A percentile compares a stretch with the other conserved stretches of the same genome.
These are phyloP conservation scores for Pseudonectria buxi DNA, from an alignment of 2,329 filamentous ascomycete genomes.

Conservation along the genomic window DNA sequence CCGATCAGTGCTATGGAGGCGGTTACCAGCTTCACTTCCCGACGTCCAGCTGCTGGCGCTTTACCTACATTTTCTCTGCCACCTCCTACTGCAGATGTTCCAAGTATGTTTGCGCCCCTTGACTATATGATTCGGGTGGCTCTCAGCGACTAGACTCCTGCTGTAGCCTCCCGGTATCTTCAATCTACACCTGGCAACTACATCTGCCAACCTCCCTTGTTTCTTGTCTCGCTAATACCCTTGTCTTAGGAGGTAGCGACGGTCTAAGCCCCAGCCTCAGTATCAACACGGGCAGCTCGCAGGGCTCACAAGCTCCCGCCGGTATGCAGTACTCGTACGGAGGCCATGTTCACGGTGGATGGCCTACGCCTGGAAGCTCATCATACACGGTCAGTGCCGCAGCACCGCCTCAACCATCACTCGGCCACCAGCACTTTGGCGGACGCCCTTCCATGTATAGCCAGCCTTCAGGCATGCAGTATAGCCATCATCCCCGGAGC, in stretches of 20 bases:
- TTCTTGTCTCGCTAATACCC: conserved; percentile 17
- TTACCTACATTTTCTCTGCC: conserved; percentile 31
- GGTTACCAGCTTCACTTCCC: conserved; percentile 26
- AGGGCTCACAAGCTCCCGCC: conserved; percentile 49
- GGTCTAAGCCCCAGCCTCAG: conserved; percentile 55
- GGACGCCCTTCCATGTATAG: conserved; percentile 35
- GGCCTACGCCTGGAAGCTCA: conserved; percentile 46
- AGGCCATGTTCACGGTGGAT: conserved; percentile 47
- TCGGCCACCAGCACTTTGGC: conserved; percentile 23
- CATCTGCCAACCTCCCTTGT: too few species aligned
- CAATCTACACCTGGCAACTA: too few species aligned
- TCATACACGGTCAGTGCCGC: conserved; percentile 49
- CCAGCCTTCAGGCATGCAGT: conserved; percentile 42
- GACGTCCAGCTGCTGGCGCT: conserved; percentile 27
- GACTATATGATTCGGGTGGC: too few species aligned
- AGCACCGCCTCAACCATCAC: conserved; percentile 22
- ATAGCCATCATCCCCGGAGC: conserved; percentile 25
- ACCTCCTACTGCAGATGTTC: conserved; percentile 29
- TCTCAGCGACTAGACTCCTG: conserved; percentile 17
- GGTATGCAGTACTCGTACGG: conserved; percentile 43
- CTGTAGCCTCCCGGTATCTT: too few species aligned
- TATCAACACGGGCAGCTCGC: conserved; percentile 53
- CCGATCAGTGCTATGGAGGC: conserved; percentile 19
- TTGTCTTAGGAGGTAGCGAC: conserved; percentile 47
- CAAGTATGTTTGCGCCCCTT: conserved; percentile 27